Conservation (phyloP, 257 asterid species). For the Solanum paucissectum region DNA sequence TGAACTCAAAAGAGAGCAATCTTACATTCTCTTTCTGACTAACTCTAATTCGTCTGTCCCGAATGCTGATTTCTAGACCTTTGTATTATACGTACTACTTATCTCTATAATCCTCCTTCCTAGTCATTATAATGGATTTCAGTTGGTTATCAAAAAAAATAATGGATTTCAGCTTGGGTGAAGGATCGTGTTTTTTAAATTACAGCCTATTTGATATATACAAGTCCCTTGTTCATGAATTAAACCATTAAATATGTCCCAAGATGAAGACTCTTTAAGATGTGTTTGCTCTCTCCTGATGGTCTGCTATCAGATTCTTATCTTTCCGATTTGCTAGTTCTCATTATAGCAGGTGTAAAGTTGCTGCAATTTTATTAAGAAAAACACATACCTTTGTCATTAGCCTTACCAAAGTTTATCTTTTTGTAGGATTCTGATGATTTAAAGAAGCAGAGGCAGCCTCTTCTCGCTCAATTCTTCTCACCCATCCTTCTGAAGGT, state of each 20-base stretch:
- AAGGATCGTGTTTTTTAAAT: neutral
- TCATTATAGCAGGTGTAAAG: neutral
- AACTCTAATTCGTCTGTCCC: neutral
- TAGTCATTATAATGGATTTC: neutral
- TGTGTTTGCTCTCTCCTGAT: neutral
- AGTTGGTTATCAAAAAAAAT: neutral
- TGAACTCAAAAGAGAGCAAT: neutral
- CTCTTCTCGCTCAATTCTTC: constrained; percentile 75
- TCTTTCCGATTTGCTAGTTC: neutral
- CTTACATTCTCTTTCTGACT: neutral
- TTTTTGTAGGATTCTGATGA: constrained; percentile 57
- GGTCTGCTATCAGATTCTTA: neutral
- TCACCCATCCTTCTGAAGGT: constrained; percentile 95
- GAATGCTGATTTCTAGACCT: neutral
- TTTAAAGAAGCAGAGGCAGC: constrained; percentile 63
- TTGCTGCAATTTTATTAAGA: neutral
- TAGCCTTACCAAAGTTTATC: neutral
- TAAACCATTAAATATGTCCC: neutral
- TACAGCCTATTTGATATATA: neutral
- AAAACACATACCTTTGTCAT: neutral
- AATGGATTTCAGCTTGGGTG: neutral
- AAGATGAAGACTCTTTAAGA: neutral
- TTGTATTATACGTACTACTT: neutral
- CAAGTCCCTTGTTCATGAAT: neutral
- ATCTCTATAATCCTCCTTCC: neutral